Percentiles rank a stretch among this genome's conserved stretches.
Evolutionary conservation across 164 flowering plant species (phyloP).

Genomic region (Dillenia suffruticosa): DNA sequence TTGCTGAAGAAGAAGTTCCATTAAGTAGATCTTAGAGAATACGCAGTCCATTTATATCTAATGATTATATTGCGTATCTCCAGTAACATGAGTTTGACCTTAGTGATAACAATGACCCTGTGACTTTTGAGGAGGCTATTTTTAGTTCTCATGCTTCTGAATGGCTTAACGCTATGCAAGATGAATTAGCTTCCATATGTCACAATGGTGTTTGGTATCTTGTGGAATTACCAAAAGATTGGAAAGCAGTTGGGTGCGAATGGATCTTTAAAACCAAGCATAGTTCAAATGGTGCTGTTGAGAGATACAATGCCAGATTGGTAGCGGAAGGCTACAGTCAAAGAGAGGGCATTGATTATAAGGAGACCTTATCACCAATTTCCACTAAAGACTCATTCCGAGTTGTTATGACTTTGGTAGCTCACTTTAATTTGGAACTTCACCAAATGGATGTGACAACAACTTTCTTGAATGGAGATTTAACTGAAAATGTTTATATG

Average conservation of each 20-base stretch:
- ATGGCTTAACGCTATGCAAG: background rate
- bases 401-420: background rate
- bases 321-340: too few species aligned
- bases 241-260: background rate
- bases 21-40: constrained; percentile 4
- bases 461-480: background rate
- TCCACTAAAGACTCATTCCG: background rate
- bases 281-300: background rate
- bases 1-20: background rate
- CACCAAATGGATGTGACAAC: background rate
- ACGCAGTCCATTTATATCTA: background rate
- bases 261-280: background rate
- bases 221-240: background rate
- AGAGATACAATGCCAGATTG: background rate
- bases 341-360: too few species aligned
- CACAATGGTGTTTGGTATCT: background rate
- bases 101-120: background rate
- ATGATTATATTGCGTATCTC: constrained; percentile 1
- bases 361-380: too few species aligned
- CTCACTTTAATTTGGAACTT: background rate
- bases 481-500: background rate
- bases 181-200: background rate
- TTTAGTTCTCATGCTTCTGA: background rate
- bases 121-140: background rate
- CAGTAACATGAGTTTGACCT: constrained; percentile 1